Percentiles rank a stretch among this genome's conserved stretches.
Conservation (phyloP, 352 stramenopile genomes). For the Globisporangium acanthophoron region DNA sequence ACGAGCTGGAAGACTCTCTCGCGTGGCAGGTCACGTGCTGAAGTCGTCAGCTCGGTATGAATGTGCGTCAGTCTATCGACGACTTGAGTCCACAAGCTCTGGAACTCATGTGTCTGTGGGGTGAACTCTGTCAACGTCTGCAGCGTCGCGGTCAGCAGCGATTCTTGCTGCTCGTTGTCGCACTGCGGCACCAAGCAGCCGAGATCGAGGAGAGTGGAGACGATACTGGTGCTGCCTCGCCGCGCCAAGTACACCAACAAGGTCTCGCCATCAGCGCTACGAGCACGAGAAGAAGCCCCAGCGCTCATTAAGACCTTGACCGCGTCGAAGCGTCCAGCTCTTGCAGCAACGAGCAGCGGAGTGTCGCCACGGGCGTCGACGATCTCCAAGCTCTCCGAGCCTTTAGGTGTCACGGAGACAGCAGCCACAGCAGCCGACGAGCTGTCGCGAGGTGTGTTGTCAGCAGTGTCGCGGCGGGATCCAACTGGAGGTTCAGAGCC, state of each 20-base stretch:
- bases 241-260: background rate
- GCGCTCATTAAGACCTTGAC: background rate
- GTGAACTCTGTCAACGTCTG: background rate
- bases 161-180: background rate
- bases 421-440: background rate
- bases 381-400: background rate
- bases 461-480: background rate
- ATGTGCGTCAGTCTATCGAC: background rate
- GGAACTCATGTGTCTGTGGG: background rate
- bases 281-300: background rate
- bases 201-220: background rate
- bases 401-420: background rate
- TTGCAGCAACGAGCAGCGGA: background rate
- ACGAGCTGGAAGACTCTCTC: conserved; percentile 1
- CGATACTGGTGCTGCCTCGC: background rate
- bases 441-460: background rate
- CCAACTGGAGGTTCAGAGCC: background rate
- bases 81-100: background rate
- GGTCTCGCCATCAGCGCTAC: background rate
- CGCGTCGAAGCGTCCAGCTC: background rate
- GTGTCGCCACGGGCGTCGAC: background rate
- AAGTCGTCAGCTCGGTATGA: background rate
- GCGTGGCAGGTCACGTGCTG: background rate
- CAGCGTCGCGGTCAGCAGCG: background rate
- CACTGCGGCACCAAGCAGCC: background rate